A percentile compares a stretch with the other conserved stretches of the same genome.
phyloP scores from a whole-genome alignment of 768 basidiomycete genomes.

The Lactarius pseudohatsudake region DNA sequence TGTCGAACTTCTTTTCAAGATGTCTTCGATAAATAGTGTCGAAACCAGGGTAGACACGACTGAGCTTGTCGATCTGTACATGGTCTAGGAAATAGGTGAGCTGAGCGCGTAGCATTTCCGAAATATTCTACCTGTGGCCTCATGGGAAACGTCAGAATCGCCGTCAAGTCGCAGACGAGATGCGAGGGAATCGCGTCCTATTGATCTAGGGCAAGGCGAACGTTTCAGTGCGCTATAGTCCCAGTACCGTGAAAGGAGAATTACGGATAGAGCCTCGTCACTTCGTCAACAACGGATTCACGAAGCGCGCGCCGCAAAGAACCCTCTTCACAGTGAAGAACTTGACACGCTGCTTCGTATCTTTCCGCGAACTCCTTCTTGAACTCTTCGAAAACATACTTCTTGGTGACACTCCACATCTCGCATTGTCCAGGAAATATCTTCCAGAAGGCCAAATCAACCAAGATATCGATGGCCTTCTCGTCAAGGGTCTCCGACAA shows the following conservation, averaged over 20 bases:
- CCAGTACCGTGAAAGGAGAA: too few species aligned
- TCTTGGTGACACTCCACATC: background rate
- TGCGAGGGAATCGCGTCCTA: background rate
- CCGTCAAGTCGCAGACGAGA: background rate
- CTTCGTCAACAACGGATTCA: background rate
- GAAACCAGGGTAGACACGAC: background rate
- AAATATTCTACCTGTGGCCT: background rate
- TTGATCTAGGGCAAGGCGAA: background rate
- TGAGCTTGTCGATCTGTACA: background rate
- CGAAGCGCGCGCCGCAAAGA: background rate
- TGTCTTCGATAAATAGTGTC: background rate
- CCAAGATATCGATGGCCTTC: background rate
- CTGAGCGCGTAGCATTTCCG: background rate
- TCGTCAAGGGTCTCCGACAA: conserved; percentile 2
- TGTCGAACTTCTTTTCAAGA: background rate
- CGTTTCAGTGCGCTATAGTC: background rate
- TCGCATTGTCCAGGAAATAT: background rate
- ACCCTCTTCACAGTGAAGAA: background rate
- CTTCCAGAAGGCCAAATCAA: background rate
- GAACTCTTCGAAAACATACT: background rate
- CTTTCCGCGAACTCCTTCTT: background rate
- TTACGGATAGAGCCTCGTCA: background rate
- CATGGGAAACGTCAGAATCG: background rate
- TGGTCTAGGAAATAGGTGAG: background rate
- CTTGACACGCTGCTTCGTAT: background rate